These are phyloP conservation scores for Daldinia decipiens DNA, from an alignment of 495 filamentous ascomycete species.

Conservation along the genomic window DNA sequence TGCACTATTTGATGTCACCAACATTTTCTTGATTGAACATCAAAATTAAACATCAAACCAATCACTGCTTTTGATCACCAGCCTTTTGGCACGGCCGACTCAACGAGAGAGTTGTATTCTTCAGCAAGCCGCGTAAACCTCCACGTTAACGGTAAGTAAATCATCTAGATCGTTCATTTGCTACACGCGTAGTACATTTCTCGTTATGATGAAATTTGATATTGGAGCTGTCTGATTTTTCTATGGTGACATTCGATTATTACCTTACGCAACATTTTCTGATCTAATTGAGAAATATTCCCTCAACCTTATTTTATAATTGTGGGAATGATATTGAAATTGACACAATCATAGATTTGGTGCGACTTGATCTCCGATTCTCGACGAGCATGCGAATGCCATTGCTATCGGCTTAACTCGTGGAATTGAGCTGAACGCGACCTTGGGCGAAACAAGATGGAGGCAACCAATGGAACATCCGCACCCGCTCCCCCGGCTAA, in stretches of 20 bases:
- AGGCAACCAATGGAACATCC: constrained; percentile 46
- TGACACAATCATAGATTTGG: constrained; percentile 14
- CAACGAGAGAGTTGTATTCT: neutral
- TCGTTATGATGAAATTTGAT: constrained; percentile 64
- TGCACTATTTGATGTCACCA: neutral
- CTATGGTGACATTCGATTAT: constrained; percentile 62
- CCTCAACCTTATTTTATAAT: neutral
- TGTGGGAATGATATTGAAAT: neutral
- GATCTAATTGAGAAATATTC: constrained; percentile 39
- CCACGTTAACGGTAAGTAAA: constrained; percentile 23
- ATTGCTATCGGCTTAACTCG: constrained; percentile 12
- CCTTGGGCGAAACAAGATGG: constrained; percentile 45
- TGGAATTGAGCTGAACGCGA: constrained; percentile 27
- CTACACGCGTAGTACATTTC: neutral
- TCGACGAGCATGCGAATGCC: constrained; percentile 25
- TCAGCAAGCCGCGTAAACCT: neutral
- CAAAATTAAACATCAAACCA: neutral
- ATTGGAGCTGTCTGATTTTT: constrained; percentile 98
- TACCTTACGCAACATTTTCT: constrained; percentile 65
- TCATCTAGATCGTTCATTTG: neutral
- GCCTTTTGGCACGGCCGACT: neutral
- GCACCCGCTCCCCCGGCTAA: constrained; percentile 48
- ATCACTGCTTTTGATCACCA: neutral
- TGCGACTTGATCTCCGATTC: neutral
- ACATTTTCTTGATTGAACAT: neutral